Percentiles rank a stretch among this genome's conserved stretches.
Conservation (phyloP, 208 protist species). For the Leishmania gerbilli region DNA sequence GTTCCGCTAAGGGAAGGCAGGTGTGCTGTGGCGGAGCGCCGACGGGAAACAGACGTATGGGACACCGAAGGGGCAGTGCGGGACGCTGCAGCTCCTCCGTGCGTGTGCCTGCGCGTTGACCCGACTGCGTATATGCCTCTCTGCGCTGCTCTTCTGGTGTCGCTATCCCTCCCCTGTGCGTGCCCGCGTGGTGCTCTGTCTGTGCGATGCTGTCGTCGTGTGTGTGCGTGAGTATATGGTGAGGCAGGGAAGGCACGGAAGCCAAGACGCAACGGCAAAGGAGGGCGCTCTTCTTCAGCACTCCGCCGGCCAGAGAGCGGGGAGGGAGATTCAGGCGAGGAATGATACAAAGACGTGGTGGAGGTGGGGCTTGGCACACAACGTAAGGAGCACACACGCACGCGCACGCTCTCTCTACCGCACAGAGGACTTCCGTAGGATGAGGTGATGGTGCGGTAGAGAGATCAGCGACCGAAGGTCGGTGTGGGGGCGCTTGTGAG, state of each 20-base stretch:
- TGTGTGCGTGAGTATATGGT: neutral
- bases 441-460: neutral
- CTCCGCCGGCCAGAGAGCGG: no score
- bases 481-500: neutral
- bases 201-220: neutral
- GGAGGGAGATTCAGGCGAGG: no score
- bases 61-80: neutral
- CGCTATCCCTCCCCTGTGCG: neutral
- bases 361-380: neutral
- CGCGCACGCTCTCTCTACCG: no score
- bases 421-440: neutral
- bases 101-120: neutral
- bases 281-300: no score
- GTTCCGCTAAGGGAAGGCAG: neutral
- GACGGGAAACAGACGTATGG: neutral
- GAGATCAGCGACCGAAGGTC: neutral
- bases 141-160: neutral
- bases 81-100: neutral
- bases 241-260: neutral
- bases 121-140: neutral
- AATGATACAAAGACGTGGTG: no score
- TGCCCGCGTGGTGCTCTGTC: neutral
- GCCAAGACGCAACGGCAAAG: neutral
- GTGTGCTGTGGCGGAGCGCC: neutral
- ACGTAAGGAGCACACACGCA: no score